Evolutionary conservation across 257 asterid genomes (phyloP).

Genomic region (Apocynum venetum): DNA sequence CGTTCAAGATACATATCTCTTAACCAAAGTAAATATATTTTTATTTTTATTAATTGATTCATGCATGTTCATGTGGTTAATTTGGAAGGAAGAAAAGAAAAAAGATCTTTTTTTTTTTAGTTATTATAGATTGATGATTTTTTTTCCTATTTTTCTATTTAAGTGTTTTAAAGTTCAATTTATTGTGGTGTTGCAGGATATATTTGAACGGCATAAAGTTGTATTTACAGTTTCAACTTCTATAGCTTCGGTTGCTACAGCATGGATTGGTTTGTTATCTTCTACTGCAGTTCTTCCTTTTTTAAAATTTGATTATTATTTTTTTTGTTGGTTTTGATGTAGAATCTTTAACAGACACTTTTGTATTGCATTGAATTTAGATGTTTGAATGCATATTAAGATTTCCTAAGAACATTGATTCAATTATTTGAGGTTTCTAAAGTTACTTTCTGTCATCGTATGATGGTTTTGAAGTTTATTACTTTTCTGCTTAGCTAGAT

Average conservation of each 20-base stretch:
- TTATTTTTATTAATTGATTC: background rate
- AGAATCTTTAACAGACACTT: background rate
- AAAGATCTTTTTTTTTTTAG: background rate
- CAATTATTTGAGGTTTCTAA: background rate
- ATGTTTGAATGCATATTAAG: background rate
- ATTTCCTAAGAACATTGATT: background rate
- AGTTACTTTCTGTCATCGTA: background rate
- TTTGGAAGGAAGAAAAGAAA: background rate
- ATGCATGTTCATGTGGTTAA: background rate
- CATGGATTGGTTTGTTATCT: conserved; percentile 61
- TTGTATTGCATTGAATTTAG: background rate
- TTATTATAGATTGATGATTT: conserved; percentile 5
- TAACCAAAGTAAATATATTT: conserved; percentile 51
- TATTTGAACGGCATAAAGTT: conserved; percentile 84
- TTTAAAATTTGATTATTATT: background rate
- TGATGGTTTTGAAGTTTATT: background rate
- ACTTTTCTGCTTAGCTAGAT: background rate
- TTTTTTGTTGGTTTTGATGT: background rate
- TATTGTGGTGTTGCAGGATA: conserved; percentile 44
- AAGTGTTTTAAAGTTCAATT: background rate
- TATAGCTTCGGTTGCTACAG: conserved; percentile 79
- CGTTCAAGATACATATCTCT: conserved; percentile 54
- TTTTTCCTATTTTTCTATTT: background rate
- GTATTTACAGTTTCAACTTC: conserved; percentile 81
- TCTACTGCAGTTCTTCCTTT: background rate